Evolutionary conservation across 495 filamentous ascomycete genomes (phyloP).

Genomic region (Margaritispora aquatica): DNA sequence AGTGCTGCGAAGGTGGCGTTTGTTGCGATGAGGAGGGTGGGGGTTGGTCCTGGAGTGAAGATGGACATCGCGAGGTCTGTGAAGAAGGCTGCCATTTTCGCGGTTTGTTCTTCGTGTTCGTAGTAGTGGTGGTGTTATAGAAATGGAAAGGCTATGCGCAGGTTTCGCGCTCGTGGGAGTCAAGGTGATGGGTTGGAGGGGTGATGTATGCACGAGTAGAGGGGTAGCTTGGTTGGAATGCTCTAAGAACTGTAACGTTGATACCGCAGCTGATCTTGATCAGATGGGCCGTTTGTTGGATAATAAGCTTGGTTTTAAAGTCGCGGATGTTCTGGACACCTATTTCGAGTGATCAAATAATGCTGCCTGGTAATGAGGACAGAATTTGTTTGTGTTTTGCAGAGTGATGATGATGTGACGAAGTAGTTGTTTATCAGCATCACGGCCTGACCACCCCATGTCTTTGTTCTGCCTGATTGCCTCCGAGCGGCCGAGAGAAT

Average conservation of each 20-base stretch:
- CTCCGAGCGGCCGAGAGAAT: background rate
- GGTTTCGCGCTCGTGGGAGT: background rate
- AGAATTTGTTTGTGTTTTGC: background rate
- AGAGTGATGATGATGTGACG: background rate
- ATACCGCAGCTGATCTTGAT: background rate
- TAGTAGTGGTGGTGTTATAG: background rate
- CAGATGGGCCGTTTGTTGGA: background rate
- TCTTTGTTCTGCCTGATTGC: background rate
- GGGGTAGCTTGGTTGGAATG: background rate
- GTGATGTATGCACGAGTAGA: background rate
- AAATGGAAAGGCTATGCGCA: background rate
- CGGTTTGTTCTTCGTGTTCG: background rate
- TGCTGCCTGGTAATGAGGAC: background rate
- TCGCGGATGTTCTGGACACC: background rate
- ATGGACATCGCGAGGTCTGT: constrained; percentile 82
- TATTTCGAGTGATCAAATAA: background rate
- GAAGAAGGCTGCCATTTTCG: constrained; percentile 70
- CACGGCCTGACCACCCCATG: background rate
- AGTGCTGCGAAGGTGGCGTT: constrained; percentile 83
- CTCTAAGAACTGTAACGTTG: background rate
- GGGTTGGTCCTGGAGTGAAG: constrained; percentile 52
- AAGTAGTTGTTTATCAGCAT: background rate
- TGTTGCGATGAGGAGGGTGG: constrained; percentile 80
- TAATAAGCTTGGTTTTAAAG: background rate
- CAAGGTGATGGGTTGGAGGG: background rate